Conservation (phyloP, 2,329 filamentous ascomycete genomes). For the Fusarium mangiferae region DNA sequence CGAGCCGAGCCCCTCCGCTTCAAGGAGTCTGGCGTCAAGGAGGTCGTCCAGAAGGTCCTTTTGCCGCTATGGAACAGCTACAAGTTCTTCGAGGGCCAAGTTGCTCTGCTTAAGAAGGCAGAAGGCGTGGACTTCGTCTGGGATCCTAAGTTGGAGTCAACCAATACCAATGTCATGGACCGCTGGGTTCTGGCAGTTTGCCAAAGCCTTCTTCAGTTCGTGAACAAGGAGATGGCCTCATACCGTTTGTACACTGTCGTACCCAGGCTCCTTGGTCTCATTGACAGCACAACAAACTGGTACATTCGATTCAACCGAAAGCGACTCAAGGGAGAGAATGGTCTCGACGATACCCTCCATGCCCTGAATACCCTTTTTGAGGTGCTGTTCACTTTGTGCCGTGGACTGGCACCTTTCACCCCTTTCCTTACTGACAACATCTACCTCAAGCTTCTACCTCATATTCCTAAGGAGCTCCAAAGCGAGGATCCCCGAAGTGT, state of each 20-base stretch:
- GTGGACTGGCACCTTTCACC: conserved; percentile 91
- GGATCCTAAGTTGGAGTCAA: conserved; percentile 77
- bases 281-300: conserved; percentile 98
- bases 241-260: conserved; percentile 93
- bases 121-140: conserved; percentile 81
- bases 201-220: conserved; percentile 89
- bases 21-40: conserved; percentile 92
- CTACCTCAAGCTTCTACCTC: conserved; percentile 82
- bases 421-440: conserved; percentile 97
- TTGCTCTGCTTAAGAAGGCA: conserved; percentile 85
- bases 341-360: conserved; percentile 85
- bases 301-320: conserved; percentile 96
- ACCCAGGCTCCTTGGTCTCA: conserved; percentile 81
- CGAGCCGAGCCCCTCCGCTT: conserved; percentile 90
- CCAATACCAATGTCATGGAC: conserved; percentile 93
- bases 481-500: conserved; percentile 84
- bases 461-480: conserved; percentile 78
- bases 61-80: conserved; percentile 96
- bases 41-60: conserved; percentile 91
- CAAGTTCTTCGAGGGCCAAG: conserved; percentile 94
- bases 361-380: conserved; percentile 95
- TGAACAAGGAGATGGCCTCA: conserved; percentile 88
- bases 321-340: conserved; percentile 89
- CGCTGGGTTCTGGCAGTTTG: conserved; percentile 93
- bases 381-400: conserved; percentile 87